Conservation (phyloP, 306 rosid species). For the Prinsepia uniflora region DNA sequence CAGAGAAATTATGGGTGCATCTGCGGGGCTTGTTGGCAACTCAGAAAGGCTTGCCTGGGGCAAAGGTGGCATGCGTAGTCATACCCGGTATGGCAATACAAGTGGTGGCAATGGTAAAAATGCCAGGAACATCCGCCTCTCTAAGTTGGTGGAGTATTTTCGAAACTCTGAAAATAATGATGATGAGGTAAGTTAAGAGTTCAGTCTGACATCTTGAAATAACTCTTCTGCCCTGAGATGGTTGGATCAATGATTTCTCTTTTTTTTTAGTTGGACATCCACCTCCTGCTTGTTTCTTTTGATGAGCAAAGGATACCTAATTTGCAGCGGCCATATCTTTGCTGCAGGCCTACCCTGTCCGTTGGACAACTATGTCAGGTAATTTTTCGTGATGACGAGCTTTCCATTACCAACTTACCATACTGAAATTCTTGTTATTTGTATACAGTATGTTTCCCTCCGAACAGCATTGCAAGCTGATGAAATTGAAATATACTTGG, state of each 20-base stretch:
- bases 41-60: conserved; percentile 78
- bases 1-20: conserved; percentile 43
- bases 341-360: conserved; percentile 52
- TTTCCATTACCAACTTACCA: not conserved
- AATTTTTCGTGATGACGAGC: not conserved
- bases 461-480: conserved; percentile 32
- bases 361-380: conserved; percentile 57
- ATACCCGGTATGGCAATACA: conserved; percentile 51
- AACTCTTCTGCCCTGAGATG: conserved; percentile 4
- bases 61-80: conserved; percentile 58
- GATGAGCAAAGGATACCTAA: conserved; percentile 53
- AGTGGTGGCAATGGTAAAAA: conserved; percentile 48
- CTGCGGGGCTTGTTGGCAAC: conserved; percentile 46
- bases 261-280: conserved; percentile 42
- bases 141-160: conserved; percentile 54
- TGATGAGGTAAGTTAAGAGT: conserved; percentile 42
- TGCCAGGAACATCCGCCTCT: conserved; percentile 45
- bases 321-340: conserved; percentile 51
- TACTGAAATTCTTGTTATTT: conserved; percentile 22
- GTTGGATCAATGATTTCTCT: conserved; percentile 12
- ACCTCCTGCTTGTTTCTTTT: conserved; percentile 54
- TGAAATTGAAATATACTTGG: conserved; percentile 52
- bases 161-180: conserved; percentile 34
- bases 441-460: conserved; percentile 51
- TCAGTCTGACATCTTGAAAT: conserved; percentile 17